phyloP scores from a whole-genome alignment of 768 basidiomycete species.

The Obba rivulosa region DNA sequence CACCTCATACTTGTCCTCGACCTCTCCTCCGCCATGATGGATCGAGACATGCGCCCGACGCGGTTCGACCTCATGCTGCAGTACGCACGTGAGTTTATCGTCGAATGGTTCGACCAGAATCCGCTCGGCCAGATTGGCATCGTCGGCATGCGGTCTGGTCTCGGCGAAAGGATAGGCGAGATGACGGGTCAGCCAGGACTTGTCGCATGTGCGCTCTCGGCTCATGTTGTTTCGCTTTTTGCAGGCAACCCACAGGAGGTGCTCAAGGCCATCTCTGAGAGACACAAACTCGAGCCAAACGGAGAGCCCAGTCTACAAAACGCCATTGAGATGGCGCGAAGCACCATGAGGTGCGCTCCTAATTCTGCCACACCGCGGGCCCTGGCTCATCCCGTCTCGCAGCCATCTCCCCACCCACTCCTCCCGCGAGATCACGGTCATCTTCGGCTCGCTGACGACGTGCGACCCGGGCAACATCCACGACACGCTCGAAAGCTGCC shows the following conservation, averaged over 20 bases:
- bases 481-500: constrained; percentile 83
- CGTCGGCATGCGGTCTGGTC: constrained; percentile 86
- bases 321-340: constrained; percentile 93
- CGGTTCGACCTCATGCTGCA: constrained; percentile 88
- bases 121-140: constrained; percentile 95
- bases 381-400: background rate
- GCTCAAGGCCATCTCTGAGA: constrained; percentile 76
- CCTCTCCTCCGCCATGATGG: constrained; percentile 86
- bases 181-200: constrained; percentile 72
- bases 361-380: background rate
- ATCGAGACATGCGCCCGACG: constrained; percentile 93
- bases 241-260: constrained; percentile 95
- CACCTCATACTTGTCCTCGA: constrained; percentile 93
- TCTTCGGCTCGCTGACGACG: constrained; percentile 94
- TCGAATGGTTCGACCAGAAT: constrained; percentile 99
- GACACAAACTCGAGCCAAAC: constrained; percentile 81
- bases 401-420: constrained; percentile 98
- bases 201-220: background rate
- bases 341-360: constrained; percentile 74
- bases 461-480: constrained; percentile 97
- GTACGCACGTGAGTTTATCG: constrained; percentile 86
- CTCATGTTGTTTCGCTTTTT: background rate
- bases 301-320: constrained; percentile 98
- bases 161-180: constrained; percentile 86
- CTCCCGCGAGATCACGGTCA: constrained; percentile 89